Evolutionary conservation across 495 filamentous ascomycete species (phyloP), one percentile per base, ranked within the genome.

Genomic region (Clavariopsis aquatica): DNA sequence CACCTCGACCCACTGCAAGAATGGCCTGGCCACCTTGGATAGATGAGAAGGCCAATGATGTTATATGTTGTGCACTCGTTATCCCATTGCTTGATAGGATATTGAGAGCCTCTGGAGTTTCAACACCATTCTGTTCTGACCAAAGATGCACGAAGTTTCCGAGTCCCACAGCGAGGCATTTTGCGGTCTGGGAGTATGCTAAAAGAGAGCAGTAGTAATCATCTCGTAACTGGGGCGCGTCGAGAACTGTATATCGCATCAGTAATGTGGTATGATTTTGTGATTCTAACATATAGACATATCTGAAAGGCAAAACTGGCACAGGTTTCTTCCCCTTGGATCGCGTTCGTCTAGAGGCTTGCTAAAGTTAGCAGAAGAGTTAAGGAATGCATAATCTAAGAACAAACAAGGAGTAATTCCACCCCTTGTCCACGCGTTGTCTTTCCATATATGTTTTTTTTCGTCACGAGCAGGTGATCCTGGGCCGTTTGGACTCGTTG

Each of bases 151-250:
- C 85, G 27, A 85, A 79, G 51, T 87, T 85, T n/a, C 84, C 84
- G 15, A 98, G 83, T 0, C 91, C 94, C 17, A 96, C 90, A 41
- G 92, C 95, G 34, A 98, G 83, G 15, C 87, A 88, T 31, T 89
- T 83, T 34, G 83, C 81, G 8, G 82, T 87, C 23, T 80, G 75
- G 1, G 87, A 95, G 74, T 97, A 98, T 7, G 94, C 91, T 52
- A 98, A 81, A 8, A 92, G 82, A 0, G 93, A 92, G 76, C 92
- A 97, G 72, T 98, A 98, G 69, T 92, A 98, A 74, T 98, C 95
- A 73, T 98, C 94, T 27, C 91, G 83, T 49, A 98, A 81, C 24
- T 84, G 82, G 1, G 93, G 93, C 3, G 94, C 94, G 78, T 96
- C 91, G 15, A 98, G 78, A 2, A 96, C 92, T 75, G 71, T 79